A percentile compares a stretch with the other conserved stretches of the same genome.
Conservation (phyloP, 352 stramenopile species). For the Thraustochytrium striatum region DNA sequence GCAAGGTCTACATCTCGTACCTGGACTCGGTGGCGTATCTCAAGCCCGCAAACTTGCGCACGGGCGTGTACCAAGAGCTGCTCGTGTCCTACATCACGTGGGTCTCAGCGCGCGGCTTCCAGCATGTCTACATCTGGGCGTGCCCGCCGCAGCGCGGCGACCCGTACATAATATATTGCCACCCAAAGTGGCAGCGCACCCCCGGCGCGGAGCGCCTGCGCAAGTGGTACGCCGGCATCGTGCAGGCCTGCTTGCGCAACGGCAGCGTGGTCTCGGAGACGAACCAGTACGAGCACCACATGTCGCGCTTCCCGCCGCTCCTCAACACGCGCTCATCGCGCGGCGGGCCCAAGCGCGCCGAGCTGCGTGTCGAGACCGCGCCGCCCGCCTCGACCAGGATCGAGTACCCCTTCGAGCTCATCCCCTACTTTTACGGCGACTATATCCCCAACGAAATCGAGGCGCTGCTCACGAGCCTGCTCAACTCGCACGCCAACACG, state of each 20-base stretch:
- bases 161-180: slow-evolving; percentile 99
- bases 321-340: slow-evolving; percentile 31
- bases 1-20: slow-evolving; percentile 97
- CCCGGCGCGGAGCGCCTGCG: slow-evolving; percentile 94
- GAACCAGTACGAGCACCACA: slow-evolving; percentile 90
- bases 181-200: slow-evolving; percentile 96
- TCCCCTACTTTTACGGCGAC: slow-evolving; percentile 94
- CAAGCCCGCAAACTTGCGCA: slow-evolving; percentile 62
- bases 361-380: background rate
- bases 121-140: slow-evolving; percentile 97
- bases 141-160: slow-evolving; percentile 97
- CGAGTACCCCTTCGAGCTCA: background rate
- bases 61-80: slow-evolving; percentile 97
- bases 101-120: slow-evolving; percentile 91
- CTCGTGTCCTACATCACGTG: slow-evolving; percentile 96
- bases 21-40: slow-evolving; percentile 70
- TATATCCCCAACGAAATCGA: slow-evolving; percentile 79
- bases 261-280: slow-evolving; percentile 85
- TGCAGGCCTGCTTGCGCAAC: slow-evolving; percentile 73
- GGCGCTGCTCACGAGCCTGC: slow-evolving; percentile 19
- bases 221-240: slow-evolving; percentile 87
- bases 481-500: background rate
- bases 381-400: background rate
- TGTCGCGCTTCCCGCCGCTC: slow-evolving; percentile 24
- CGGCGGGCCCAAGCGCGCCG: background rate